These are phyloP conservation scores for Neurospora hispaniola DNA, from an alignment of 495 filamentous ascomycete genomes.

Conservation along the genomic window DNA sequence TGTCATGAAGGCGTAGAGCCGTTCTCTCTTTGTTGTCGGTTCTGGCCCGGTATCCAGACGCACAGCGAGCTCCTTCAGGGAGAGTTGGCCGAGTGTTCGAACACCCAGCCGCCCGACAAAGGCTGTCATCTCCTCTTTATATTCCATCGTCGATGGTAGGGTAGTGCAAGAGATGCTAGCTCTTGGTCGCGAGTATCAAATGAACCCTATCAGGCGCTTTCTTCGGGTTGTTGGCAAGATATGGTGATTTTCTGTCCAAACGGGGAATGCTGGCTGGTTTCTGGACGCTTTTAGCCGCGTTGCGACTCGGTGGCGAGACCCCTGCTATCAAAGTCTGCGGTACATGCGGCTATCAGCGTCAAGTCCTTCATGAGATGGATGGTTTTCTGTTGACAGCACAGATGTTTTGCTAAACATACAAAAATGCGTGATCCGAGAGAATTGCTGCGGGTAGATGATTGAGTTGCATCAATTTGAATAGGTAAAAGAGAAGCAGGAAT, in stretches of 20 bases:
- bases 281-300: neutral
- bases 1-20: slow-evolving; percentile 14
- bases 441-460: neutral
- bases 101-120: slow-evolving; percentile 4
- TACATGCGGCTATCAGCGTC: neutral
- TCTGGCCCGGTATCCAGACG: slow-evolving; percentile 2
- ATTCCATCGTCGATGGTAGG: slow-evolving; percentile 1
- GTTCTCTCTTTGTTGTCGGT: neutral
- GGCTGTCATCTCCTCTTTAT: slow-evolving; percentile 2
- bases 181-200: neutral
- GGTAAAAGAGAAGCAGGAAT: neutral
- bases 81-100: slow-evolving; percentile 6
- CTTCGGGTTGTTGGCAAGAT: neutral
- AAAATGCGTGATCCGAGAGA: neutral
- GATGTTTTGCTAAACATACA: neutral
- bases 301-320: neutral
- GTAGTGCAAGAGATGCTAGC: neutral
- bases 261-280: neutral
- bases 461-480: neutral
- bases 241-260: neutral
- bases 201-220: neutral
- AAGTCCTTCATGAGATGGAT: neutral
- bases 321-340: neutral
- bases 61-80: slow-evolving; percentile 12
- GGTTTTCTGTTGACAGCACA: neutral